Base-by-base conservation (phyloP, 305 asterid species). In the Euphrasia arctica region DNA sequence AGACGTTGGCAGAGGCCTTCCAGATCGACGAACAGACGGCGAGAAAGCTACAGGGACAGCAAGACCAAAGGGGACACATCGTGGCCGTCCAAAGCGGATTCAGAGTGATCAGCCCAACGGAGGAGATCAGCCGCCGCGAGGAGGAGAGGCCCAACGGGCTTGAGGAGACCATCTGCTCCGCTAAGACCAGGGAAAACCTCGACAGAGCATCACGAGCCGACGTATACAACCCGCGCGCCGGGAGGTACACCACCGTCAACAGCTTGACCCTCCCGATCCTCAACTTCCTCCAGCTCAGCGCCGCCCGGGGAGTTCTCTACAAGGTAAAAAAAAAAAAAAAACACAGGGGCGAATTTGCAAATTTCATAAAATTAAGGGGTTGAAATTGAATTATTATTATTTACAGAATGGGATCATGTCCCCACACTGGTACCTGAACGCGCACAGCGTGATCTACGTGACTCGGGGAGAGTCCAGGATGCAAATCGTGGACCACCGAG, bases 181-280 rank as follows among this genome's bases (percentile, higher is more conserved):
- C 90, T 63, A 77, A 76, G 70, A 27, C 63, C 13, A 64, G 75
- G 6, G 80, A 83, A 50, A 86, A 84, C 71, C 64, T 89, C 9
- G 83, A 89, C 57, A 74, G 63, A 3, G 80, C 90, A 0, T 61
- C 82, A 4, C 76, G 90, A 9, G 82, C 95, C 9, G 95, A 89
- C 67, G 3, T 89, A 41, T 89, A 81, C 67, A 84, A 81, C 77
- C 87, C 92, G 3, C 77, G 75, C 0, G 95, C 95, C 3, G 95
- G 96, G 4, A 75, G 90, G 4, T 76, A 73, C 58, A 69, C 81
- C 72, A 82, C 96, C 66, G 67, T 72, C 42, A 88, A 88, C 71
- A 65, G 84, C 77, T 42, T 67, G 57, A 83, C 82, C 1, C 84
- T 88, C 7, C 96, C 95, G 5, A 77, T 84, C 29, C 92, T 86